Percentiles rank a stretch among this genome's conserved stretches.
Evolutionary conservation across 2,329 filamentous ascomycete genomes (phyloP).

Genomic region (Sporothrix variecibatus): DNA sequence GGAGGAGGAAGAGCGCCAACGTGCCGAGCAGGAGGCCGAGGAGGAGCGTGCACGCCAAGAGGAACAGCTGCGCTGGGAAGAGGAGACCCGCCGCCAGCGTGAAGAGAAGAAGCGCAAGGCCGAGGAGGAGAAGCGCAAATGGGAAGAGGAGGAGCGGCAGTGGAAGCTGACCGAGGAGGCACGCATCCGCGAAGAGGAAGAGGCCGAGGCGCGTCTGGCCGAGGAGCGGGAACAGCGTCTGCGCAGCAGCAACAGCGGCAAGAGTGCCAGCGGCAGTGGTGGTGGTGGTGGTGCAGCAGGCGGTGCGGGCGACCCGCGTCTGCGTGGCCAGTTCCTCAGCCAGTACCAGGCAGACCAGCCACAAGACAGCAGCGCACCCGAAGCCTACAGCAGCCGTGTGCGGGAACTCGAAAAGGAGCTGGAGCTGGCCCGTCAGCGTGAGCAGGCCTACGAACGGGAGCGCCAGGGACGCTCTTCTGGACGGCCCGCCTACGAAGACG

Average conservation of each 20-base stretch:
- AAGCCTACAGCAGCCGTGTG: conserved; percentile 66
- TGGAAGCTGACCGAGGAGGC: conserved; percentile 74
- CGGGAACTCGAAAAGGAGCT: conserved; percentile 76
- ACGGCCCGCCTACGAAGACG: conserved; percentile 31
- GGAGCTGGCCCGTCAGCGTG: conserved; percentile 62
- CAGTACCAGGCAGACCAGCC: conserved; percentile 77
- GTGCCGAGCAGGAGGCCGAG: conserved; percentile 54
- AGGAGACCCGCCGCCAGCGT: conserved; percentile 61
- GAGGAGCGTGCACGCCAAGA: conserved; percentile 62
- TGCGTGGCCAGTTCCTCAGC: conserved; percentile 82
- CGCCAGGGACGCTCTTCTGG: conserved; percentile 54
- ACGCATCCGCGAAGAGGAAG: conserved; percentile 68
- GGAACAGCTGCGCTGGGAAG: conserved; percentile 68
- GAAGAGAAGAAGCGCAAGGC: conserved; percentile 57
- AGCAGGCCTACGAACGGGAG: conserved; percentile 63
- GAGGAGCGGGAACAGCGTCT: conserved; percentile 65
- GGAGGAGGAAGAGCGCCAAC: conserved; percentile 51
- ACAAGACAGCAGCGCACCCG: conserved; percentile 33
- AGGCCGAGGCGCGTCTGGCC: conserved; percentile 66
- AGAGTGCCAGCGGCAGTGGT: conserved; percentile 40
- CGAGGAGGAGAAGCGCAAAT: conserved; percentile 64
- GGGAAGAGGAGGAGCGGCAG: conserved; percentile 65
- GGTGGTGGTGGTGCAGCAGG: not conserved
- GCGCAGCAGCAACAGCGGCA: conserved; percentile 55
- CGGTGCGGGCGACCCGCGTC: conserved; percentile 56